phyloP scores from a whole-genome alignment of 2,329 filamentous ascomycete genomes.

The Fusarium zealandicum region DNA sequence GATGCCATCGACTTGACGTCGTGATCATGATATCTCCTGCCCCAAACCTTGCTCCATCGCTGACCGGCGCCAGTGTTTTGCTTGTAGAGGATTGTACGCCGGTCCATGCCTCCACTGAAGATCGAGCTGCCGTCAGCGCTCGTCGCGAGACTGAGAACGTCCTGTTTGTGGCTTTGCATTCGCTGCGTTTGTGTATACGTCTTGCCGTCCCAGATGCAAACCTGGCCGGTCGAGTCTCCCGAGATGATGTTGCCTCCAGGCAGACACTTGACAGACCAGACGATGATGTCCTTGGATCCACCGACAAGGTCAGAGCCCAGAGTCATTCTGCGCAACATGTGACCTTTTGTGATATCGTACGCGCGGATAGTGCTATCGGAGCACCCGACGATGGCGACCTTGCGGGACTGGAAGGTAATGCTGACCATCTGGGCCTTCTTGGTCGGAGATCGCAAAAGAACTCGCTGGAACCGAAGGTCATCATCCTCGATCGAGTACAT shows the following conservation, averaged over 20 bases:
- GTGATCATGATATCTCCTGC: constrained; percentile 86
- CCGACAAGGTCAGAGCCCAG: constrained; percentile 79
- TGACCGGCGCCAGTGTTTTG: constrained; percentile 65
- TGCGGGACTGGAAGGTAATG: constrained; percentile 85
- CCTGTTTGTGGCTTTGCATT: constrained; percentile 85
- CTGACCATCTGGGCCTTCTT: constrained; percentile 91
- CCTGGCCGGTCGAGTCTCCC: constrained; percentile 91
- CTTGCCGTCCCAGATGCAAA: constrained; percentile 92
- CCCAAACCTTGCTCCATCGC: constrained; percentile 86
- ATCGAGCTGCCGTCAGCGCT: constrained; percentile 83
- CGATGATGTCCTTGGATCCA: constrained; percentile 83
- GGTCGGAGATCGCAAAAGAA: constrained; percentile 76
- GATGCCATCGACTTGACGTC: constrained; percentile 95
- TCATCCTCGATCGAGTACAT: constrained; percentile 86
- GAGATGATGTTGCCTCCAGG: constrained; percentile 90
- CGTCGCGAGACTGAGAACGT: constrained; percentile 86
- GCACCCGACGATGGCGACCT: constrained; percentile 86
- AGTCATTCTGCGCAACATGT: constrained; percentile 81
- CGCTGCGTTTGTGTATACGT: constrained; percentile 89
- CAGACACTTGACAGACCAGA: constrained; percentile 92
- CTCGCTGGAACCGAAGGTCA: constrained; percentile 79
- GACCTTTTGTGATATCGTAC: constrained; percentile 83
- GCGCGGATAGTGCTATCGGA: constrained; percentile 96
- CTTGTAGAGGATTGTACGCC: constrained; percentile 83
- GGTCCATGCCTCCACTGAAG: constrained; percentile 90